phyloP scores from a whole-genome alignment of 352 stramenopile genomes.

The Globisporangium spiculum region DNA sequence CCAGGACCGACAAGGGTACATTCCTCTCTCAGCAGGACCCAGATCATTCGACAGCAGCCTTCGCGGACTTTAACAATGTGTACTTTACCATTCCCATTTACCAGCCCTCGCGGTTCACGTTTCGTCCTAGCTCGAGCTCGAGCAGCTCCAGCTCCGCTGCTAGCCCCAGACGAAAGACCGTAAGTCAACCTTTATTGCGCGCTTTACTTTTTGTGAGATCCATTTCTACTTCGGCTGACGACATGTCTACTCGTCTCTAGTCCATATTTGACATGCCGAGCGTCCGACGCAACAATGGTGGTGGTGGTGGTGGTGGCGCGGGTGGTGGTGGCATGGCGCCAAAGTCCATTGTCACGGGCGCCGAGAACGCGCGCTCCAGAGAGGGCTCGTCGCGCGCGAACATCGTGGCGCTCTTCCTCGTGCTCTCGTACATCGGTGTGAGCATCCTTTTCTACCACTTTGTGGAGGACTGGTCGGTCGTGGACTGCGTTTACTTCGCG shows the following conservation, averaged over 20 bases:
- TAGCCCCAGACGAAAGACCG: constrained; percentile 2
- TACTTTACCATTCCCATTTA: background rate
- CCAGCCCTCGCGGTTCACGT: constrained; percentile 10
- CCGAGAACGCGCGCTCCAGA: constrained; percentile 14
- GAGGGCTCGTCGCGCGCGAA: constrained; percentile 25
- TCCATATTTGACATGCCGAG: constrained; percentile 32
- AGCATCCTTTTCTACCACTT: constrained; percentile 59
- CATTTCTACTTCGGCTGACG: background rate
- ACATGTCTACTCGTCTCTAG: constrained; percentile 9
- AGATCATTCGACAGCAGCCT: background rate
- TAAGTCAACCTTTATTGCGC: background rate
- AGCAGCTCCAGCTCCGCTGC: constrained; percentile 11
- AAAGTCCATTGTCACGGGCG: constrained; percentile 30
- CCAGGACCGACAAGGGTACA: constrained; percentile 4
- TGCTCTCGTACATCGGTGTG: constrained; percentile 56
- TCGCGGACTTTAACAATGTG: background rate
- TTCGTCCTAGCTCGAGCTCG: constrained; percentile 6
- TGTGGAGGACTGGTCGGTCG: constrained; percentile 47
- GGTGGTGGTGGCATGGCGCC: constrained; percentile 17
- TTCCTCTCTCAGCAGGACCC: background rate
- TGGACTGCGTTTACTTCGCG: constrained; percentile 90
- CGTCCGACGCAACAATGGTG: constrained; percentile 18
- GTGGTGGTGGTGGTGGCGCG: background rate
- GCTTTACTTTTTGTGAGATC: background rate
- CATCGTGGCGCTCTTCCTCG: constrained; percentile 39